Evolutionary conservation across 345 rosid species (phyloP).

Genomic region (Citrus hindsii): DNA sequence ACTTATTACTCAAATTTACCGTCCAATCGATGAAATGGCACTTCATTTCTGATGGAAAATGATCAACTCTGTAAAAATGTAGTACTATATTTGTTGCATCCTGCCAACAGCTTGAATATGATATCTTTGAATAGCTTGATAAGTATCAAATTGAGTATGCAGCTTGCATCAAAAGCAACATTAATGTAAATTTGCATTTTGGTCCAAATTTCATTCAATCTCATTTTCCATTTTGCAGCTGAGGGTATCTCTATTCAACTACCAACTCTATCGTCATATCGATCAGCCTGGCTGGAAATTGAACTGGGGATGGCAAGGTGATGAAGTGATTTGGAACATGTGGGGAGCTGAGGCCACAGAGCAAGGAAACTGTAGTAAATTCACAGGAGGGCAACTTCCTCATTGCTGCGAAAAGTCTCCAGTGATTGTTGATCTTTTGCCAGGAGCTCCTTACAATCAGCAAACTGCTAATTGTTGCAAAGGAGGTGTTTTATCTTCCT

Average conservation of each 20-base stretch:
- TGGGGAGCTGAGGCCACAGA: slow-evolving; percentile 78
- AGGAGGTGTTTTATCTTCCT: slow-evolving; percentile 66
- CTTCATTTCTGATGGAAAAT: too few species aligned
- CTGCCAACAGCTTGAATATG: too few species aligned
- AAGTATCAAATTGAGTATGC: neutral
- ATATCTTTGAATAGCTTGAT: too few species aligned
- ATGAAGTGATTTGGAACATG: slow-evolving; percentile 73
- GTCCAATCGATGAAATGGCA: too few species aligned
- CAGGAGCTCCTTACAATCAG: slow-evolving; percentile 50
- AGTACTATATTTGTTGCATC: too few species aligned
- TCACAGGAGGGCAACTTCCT: slow-evolving; percentile 43
- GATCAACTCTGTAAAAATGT: too few species aligned
- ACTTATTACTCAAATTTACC: too few species aligned
- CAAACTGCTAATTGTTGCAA: slow-evolving; percentile 73
- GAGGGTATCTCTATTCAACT: slow-evolving; percentile 55
- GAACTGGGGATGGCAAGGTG: slow-evolving; percentile 59
- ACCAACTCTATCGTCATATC: slow-evolving; percentile 66
- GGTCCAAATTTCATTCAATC: neutral
- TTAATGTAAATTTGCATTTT: neutral
- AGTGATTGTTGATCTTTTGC: slow-evolving; percentile 64
- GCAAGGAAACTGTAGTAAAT: slow-evolving; percentile 77
- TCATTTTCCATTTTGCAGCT: slow-evolving; percentile 27
- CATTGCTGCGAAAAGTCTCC: slow-evolving; percentile 70
- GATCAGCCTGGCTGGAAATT: slow-evolving; percentile 83
- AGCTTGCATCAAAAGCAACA: neutral